phyloP scores from a whole-genome alignment of 345 rosid genomes.

The Bruguiera gymnorhiza region DNA sequence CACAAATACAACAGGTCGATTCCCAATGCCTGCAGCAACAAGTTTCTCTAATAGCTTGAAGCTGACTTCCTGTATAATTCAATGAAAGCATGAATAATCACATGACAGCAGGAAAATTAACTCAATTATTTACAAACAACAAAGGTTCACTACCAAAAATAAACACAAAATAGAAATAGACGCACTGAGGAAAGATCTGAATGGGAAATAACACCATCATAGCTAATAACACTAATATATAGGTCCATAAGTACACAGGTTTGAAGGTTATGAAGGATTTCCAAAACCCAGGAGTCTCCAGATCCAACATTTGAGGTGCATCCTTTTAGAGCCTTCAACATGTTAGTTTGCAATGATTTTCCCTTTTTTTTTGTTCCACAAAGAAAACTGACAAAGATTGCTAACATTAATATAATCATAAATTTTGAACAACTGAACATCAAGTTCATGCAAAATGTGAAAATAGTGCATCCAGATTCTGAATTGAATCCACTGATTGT shows the following conservation, averaged over 20 bases:
- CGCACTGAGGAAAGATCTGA: no score
- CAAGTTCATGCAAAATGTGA: no score
- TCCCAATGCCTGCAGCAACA: slow-evolving; percentile 87
- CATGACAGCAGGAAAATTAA: not conserved
- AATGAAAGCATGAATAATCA: slow-evolving; percentile 8
- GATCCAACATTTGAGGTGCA: slow-evolving; percentile 1
- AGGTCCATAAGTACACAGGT: no score
- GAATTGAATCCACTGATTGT: not conserved
- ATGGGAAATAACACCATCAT: no score
- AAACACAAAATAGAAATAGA: not conserved
- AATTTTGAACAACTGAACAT: no score
- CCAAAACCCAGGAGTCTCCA: not conserved
- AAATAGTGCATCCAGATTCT: not conserved
- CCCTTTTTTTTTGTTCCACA: no score
- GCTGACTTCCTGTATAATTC: slow-evolving; percentile 76
- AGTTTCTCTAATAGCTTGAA: slow-evolving; percentile 72
- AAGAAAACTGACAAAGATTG: no score
- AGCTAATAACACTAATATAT: no score
- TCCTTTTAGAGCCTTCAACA: not conserved
- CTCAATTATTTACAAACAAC: not conserved
- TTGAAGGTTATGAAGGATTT: not conserved
- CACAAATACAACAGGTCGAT: slow-evolving; percentile 94
- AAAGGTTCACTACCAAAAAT: not conserved
- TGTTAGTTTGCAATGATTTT: not conserved
- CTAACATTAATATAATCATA: no score